Base-by-base conservation (phyloP, 805 yeast species). In the Lipomyces chichibuensis region DNA sequence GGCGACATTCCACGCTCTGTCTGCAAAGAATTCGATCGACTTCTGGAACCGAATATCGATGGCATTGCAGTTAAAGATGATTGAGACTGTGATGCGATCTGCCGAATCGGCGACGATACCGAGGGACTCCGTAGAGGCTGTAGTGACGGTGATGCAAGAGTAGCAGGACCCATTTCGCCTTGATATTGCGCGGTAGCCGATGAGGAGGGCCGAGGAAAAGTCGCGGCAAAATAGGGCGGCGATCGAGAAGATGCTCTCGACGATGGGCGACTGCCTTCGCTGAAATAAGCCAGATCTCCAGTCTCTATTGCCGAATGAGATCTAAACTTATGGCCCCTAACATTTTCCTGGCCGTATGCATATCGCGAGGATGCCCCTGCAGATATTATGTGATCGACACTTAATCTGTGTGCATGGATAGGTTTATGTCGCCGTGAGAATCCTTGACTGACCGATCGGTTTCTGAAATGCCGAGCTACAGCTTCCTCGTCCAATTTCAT, bases 361-460 rank as follows among this genome's bases (percentile, higher is more conserved):
- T 25, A 29, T 25, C 55, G 55, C 7, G 29, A 25, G 3, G 32
- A 13, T 11, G n/a, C 55, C 17, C 20, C 33, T 4, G 55, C 17
- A 11, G n/a, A 25, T 11, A 25, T 25, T 7, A 14, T 14, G 3
- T 23, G 55, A 35, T 57, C 60, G 14, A 57, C 49, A 13, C 62
- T 43, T 25, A 25, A 23, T 13, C 55, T 46, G 37, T 60, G 58
- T 20, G 58, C 35, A 32, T 60, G 63, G 27, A 20, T 57, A 17
- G 20, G 49, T 17, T 49, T 55, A 33, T 60, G 63, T 4, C 63
- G 53, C 13, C 53, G 14, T 37, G 52, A 49, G 14, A 60, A 52
- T n/a, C 53, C 63, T 29, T 59, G 65, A 37, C 67, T 69, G 5
- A 29, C 57, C 7, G 69, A 66, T 8, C 67, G 55, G 37, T 53